A percentile compares a stretch with the other conserved stretches of the same genome.
Conservation (phyloP, 148 eudicot species). For the Rhododendron simsii region DNA sequence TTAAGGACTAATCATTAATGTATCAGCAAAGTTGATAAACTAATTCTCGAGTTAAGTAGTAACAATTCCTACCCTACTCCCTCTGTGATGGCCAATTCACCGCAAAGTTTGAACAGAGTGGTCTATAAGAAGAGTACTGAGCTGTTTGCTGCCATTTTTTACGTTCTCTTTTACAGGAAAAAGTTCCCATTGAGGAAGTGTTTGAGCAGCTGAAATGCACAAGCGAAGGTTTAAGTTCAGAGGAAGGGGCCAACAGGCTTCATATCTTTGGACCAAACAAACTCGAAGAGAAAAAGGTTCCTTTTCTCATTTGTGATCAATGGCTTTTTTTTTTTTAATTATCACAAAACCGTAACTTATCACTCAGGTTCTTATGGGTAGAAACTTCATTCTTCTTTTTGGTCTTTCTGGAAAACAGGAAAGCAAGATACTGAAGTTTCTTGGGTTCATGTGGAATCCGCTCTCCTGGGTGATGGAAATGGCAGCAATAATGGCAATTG, state of each 20-base stretch:
- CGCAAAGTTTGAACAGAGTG: background rate
- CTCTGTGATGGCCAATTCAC: background rate
- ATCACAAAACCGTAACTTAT: background rate
- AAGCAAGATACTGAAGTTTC: constrained; percentile 90
- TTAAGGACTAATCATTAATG: background rate
- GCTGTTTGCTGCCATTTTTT: background rate
- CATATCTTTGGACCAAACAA: constrained; percentile 88
- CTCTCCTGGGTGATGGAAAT: constrained; percentile 99
- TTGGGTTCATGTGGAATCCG: constrained; percentile 99
- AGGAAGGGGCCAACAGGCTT: constrained; percentile 82
- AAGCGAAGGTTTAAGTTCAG: constrained; percentile 62
- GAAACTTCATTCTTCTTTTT: background rate
- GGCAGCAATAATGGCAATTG: constrained; percentile 95
- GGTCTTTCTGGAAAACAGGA: constrained; percentile 40
- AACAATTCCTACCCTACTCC: background rate
- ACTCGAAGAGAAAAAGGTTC: constrained; percentile 85
- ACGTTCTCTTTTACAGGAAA: constrained; percentile 50
- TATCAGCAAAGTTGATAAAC: background rate
- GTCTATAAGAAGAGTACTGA: background rate
- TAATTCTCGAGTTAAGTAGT: background rate
- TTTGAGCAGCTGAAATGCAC: constrained; percentile 88
- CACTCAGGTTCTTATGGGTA: background rate
- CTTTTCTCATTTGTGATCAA: background rate
- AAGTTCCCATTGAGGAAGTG: constrained; percentile 94
- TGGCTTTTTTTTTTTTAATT: background rate